Conservation (phyloP, 148 eudicot species). For the Fagopyrum tataricum region DNA sequence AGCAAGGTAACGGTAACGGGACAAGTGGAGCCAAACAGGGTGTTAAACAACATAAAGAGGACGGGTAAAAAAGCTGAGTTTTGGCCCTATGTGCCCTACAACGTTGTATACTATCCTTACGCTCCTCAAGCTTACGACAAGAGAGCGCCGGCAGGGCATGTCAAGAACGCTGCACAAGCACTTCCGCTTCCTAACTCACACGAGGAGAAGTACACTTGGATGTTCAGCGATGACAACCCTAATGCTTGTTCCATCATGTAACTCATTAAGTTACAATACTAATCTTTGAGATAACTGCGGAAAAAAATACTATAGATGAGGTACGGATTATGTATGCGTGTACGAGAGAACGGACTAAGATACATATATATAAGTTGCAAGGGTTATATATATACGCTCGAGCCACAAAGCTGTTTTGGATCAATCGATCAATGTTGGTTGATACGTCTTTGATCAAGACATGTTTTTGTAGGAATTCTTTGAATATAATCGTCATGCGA, state of each 20-base stretch:
- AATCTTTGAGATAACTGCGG: too few species aligned
- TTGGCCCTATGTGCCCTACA: slow-evolving; percentile 51
- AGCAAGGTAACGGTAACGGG: slow-evolving; percentile 41
- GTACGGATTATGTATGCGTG: not conserved
- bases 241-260: slow-evolving; percentile 51
- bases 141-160: slow-evolving; percentile 44
- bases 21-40: slow-evolving; percentile 43
- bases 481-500: too few species aligned
- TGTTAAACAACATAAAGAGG: slow-evolving; percentile 25
- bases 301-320: too few species aligned
- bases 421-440: too few species aligned
- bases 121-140: slow-evolving; percentile 45
- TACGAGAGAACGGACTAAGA: too few species aligned
- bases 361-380: too few species aligned
- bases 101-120: slow-evolving; percentile 39
- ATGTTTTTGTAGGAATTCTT: too few species aligned
- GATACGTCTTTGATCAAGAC: too few species aligned
- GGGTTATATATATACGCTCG: too few species aligned
- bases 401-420: too few species aligned
- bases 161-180: slow-evolving; percentile 33
- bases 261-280: not conserved
- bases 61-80: slow-evolving; percentile 48
- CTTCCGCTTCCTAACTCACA: slow-evolving; percentile 23
- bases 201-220: slow-evolving; percentile 21
- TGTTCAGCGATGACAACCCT: slow-evolving; percentile 52